These are phyloP conservation scores for Nicotiana benthamiana DNA, from an alignment of 257 asterid species.

Conservation along the genomic window DNA sequence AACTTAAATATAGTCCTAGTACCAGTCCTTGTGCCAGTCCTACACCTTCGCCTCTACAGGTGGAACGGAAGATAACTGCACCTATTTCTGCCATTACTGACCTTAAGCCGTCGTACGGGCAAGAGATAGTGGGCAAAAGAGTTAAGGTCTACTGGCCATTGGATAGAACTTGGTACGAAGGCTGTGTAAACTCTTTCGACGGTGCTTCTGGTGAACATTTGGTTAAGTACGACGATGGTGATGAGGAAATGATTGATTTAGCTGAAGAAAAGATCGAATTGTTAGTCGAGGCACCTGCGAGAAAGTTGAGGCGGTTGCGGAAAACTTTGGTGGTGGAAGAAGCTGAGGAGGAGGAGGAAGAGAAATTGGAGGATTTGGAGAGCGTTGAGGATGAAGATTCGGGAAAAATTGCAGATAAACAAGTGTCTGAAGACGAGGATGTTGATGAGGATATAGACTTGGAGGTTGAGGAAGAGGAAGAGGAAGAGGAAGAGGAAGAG, in stretches of 20 bases:
- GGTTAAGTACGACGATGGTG: slow-evolving; percentile 78
- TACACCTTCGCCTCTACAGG: not conserved
- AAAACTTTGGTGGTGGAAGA: slow-evolving; percentile 42
- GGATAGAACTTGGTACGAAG: slow-evolving; percentile 79
- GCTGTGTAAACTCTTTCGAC: slow-evolving; percentile 63
- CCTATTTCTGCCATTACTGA: slow-evolving; percentile 17
- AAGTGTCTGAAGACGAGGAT: slow-evolving; percentile 42
- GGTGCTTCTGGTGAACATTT: slow-evolving; percentile 61
- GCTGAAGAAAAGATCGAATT: slow-evolving; percentile 60
- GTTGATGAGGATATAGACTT: slow-evolving; percentile 43
- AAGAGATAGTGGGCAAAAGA: slow-evolving; percentile 54
- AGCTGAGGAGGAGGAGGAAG: slow-evolving; percentile 32
- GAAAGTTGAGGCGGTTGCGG: slow-evolving; percentile 60
- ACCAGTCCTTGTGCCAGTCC: not conserved
- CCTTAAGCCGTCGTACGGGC: slow-evolving; percentile 28
- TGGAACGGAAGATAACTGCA: not conserved
- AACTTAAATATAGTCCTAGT: not conserved
- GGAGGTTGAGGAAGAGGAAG: slow-evolving; percentile 43
- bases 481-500: slow-evolving; percentile 30
- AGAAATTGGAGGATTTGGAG: slow-evolving; percentile 25
- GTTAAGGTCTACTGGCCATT: slow-evolving; percentile 75
- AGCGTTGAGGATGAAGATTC: slow-evolving; percentile 49
- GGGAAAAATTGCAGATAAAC: slow-evolving; percentile 42
- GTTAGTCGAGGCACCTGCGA: slow-evolving; percentile 34
- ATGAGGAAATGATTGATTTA: slow-evolving; percentile 62